Conservation (phyloP, 192 early-diverging fungal species). For the Dimargaris verticillata region DNA sequence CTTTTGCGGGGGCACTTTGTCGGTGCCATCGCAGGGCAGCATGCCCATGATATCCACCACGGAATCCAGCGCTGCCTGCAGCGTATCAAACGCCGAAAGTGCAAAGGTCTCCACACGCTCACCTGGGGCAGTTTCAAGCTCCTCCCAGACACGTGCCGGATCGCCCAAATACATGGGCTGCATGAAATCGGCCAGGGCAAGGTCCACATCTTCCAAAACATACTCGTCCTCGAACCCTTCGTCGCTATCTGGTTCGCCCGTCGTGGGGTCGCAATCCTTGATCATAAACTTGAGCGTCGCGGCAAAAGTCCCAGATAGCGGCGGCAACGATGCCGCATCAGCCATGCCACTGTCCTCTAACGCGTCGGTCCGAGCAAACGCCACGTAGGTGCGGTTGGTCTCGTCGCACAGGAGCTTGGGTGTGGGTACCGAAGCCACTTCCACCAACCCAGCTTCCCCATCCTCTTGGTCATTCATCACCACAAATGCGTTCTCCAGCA, state of each 20-base stretch:
- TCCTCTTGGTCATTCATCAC: conserved; percentile 49
- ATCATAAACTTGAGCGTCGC: conserved; percentile 78
- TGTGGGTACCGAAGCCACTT: conserved; percentile 57
- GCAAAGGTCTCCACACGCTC: conserved; percentile 80
- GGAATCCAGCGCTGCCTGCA: conserved; percentile 21
- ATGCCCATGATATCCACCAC: conserved; percentile 76
- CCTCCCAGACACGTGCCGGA: conserved; percentile 62
- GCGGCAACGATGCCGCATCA: conserved; percentile 11
- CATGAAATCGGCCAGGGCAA: conserved; percentile 77
- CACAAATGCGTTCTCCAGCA: conserved; percentile 81
- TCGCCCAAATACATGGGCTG: conserved; percentile 67
- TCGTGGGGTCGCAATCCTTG: conserved; percentile 90
- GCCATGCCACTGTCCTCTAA: conserved; percentile 3
- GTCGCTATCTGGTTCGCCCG: conserved; percentile 72
- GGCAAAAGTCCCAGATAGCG: conserved; percentile 47
- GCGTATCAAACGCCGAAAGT: conserved; percentile 46
- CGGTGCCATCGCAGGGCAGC: conserved; percentile 60
- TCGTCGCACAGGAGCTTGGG: conserved; percentile 57
- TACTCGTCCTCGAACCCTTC: conserved; percentile 96
- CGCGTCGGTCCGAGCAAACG: conserved; percentile 45
- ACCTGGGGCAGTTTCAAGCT: conserved; percentile 44
- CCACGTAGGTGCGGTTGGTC: conserved; percentile 70
- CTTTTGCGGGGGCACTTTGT: conserved; percentile 39
- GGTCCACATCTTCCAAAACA: conserved; percentile 69
- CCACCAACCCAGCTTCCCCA: conserved; percentile 40